Evolutionary conservation across 148 eudicot genomes (phyloP).

Genomic region (Agrostemma githago): DNA sequence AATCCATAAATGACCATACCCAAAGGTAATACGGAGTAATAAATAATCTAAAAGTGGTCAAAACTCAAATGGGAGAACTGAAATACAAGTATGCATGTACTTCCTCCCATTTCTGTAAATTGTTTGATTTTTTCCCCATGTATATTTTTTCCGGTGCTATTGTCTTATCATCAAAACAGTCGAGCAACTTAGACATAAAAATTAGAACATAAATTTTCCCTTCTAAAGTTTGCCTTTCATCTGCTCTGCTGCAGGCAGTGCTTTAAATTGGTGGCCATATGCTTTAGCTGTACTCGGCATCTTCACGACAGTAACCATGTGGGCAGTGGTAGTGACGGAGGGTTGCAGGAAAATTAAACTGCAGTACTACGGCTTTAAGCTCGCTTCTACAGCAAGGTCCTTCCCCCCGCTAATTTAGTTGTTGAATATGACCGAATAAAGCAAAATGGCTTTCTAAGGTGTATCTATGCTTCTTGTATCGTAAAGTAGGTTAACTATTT

Average conservation of each 20-base stretch:
- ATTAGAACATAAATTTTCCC: neutral
- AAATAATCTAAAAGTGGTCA: neutral
- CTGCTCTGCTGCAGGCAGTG: constrained; percentile 52
- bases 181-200: neutral
- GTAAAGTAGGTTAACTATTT: neutral
- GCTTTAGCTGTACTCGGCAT: constrained; percentile 56
- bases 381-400: constrained; percentile 90
- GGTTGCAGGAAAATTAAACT: constrained; percentile 96
- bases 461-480: neutral
- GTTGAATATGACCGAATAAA: neutral
- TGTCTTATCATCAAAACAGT: neutral
- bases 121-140: neutral
- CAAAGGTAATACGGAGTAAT: too few relatives aligned
- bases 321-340: constrained; percentile 92
- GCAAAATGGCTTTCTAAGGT: neutral
- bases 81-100: neutral
- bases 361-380: constrained; percentile 89
- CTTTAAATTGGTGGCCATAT: constrained; percentile 71
- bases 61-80: neutral
- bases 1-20: too few relatives aligned
- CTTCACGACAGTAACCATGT: constrained; percentile 80
- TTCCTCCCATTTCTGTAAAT: neutral
- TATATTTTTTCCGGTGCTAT: neutral
- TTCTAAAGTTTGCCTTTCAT: constrained; percentile 8
- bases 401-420: neutral